These are phyloP conservation scores for Carex myosuroides DNA, from an alignment of 176 grass and related monocot species.

Conservation along the genomic window DNA sequence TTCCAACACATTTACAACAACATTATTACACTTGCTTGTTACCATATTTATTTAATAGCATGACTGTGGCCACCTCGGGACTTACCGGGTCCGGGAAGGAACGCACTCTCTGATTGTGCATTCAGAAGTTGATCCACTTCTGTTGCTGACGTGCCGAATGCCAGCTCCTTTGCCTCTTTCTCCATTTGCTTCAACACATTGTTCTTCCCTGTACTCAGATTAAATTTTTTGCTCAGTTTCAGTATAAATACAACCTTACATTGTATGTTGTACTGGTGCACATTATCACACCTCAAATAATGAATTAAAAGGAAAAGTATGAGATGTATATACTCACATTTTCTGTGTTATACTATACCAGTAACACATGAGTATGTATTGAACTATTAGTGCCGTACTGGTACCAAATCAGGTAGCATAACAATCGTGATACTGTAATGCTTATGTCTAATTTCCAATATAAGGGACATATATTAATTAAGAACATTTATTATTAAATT, in stretches of 20 bases:
- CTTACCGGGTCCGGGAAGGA: constrained; percentile 31
- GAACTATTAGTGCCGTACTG: not conserved
- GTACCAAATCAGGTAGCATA: not conserved
- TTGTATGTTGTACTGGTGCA: no score
- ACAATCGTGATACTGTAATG: not conserved
- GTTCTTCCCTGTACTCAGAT: constrained; percentile 25
- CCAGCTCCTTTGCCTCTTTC: constrained; percentile 32
- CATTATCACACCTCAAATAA: no score
- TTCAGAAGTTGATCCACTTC: constrained; percentile 43
- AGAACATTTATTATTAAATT: not conserved
- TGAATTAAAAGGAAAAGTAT: no score
- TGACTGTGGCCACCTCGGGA: not conserved
- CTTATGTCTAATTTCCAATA: not conserved
- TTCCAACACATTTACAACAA: not conserved
- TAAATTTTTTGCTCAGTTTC: not conserved
- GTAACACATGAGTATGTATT: not conserved
- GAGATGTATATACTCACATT: not conserved
- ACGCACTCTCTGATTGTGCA: constrained; percentile 45
- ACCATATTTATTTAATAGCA: not conserved
- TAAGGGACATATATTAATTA: not conserved
- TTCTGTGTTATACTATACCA: not conserved
- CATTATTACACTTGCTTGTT: not conserved
- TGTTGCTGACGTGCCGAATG: constrained; percentile 10
- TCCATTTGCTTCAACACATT: constrained; percentile 47
- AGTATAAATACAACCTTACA: not conserved